These are phyloP conservation scores for Exophiala mesophila DNA, from an alignment of 2,329 filamentous ascomycete genomes.

Conservation along the genomic window DNA sequence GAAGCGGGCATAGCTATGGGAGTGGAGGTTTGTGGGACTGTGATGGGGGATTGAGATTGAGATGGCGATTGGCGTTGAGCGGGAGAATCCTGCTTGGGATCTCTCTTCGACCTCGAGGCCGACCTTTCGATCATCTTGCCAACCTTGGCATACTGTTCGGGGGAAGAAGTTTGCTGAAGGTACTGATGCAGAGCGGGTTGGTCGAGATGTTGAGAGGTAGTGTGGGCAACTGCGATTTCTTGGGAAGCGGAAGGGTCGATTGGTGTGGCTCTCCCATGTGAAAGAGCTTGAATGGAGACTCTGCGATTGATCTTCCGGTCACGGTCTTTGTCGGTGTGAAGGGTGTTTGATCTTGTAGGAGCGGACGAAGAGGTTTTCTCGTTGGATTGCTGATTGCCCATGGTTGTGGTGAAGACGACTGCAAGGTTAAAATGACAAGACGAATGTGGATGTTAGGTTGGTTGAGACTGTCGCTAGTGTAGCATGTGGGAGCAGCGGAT, in stretches of 20 bases:
- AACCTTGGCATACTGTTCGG: constrained; percentile 29
- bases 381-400: constrained; percentile 27
- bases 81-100: constrained; percentile 12
- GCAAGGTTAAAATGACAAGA: too few species aligned
- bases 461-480: not conserved
- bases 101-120: constrained; percentile 15
- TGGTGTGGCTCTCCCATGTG: constrained; percentile 37
- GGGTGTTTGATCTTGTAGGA: constrained; percentile 11
- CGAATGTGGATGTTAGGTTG: not conserved
- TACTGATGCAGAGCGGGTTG: constrained; percentile 37
- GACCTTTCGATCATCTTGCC: constrained; percentile 18
- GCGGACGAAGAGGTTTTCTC: constrained; percentile 20
- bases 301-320: constrained; percentile 39
- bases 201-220: constrained; percentile 31
- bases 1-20: constrained; percentile 29
- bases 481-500: not conserved
- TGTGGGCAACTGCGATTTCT: constrained; percentile 40
- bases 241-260: constrained; percentile 40
- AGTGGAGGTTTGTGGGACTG: constrained; percentile 16
- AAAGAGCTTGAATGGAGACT: constrained; percentile 38
- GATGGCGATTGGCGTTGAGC: not conserved
- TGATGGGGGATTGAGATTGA: constrained; percentile 9
- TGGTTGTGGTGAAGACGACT: too few species aligned
- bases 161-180: constrained; percentile 36
- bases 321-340: constrained; percentile 22